Percentiles rank a stretch among this genome's conserved stretches.
These are phyloP conservation scores for Rhizopus sp. DNA, from an alignment of 371 early-diverging fungal genomes.

Conservation along the genomic window DNA sequence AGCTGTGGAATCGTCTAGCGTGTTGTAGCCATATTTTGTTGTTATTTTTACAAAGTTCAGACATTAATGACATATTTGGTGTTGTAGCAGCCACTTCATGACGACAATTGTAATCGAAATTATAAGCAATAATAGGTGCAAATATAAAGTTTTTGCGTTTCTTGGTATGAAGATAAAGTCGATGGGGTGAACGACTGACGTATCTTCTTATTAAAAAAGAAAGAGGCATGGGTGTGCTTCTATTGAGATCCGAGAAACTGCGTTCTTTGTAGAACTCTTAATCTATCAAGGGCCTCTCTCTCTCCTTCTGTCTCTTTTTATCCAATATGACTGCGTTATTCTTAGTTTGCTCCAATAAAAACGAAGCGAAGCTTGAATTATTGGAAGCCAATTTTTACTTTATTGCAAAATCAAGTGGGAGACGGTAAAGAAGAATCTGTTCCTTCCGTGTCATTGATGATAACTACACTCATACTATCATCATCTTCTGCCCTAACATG, in stretches of 20 bases:
- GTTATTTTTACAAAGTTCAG: no score
- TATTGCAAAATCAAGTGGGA: no score
- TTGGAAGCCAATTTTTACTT: no score
- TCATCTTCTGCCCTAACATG: constrained; percentile 39
- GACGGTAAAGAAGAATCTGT: neutral
- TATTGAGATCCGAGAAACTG: neutral
- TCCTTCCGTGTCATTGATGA: constrained; percentile 25
- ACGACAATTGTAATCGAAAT: neutral
- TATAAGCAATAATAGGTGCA: neutral
- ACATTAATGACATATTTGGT: neutral
- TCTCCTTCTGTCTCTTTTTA: no score
- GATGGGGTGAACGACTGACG: neutral
- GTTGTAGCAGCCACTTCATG: neutral
- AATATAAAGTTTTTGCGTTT: constrained; percentile 4
- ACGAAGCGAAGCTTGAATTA: no score
- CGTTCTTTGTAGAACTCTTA: no score
- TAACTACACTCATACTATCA: constrained; percentile 28
- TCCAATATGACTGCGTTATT: no score
- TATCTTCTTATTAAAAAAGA: constrained; percentile 5
- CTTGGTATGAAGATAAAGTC: neutral
- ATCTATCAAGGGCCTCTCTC: no score
- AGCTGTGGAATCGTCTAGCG: neutral
- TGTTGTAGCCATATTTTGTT: neutral
- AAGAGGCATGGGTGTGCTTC: neutral
- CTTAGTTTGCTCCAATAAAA: no score